Evolutionary conservation across 2,329 filamentous ascomycete species (phyloP).

Genomic region (Kalmusia sp.): DNA sequence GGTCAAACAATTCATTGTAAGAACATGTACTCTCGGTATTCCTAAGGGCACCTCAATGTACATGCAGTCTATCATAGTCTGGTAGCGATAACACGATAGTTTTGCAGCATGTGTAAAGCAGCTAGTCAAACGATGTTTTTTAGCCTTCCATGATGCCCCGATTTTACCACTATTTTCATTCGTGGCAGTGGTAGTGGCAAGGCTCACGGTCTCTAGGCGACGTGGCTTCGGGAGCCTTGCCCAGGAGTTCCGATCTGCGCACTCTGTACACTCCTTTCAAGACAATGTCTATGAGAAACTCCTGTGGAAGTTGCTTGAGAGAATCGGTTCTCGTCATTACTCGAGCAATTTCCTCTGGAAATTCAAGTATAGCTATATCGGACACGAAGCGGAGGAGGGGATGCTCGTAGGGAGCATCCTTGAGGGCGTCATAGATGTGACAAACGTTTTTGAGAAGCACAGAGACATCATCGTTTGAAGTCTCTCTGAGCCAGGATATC

Average conservation of each 20-base stretch:
- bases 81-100: too few species aligned
- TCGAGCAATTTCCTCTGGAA: not conserved
- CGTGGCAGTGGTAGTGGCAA: conserved; percentile 15
- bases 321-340: not conserved
- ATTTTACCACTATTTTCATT: too few species aligned
- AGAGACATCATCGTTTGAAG: not conserved
- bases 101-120: too few species aligned
- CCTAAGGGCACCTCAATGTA: too few species aligned
- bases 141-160: too few species aligned
- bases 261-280: conserved; percentile 2
- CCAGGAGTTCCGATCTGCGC: not conserved
- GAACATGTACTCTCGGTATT: too few species aligned
- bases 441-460: not conserved
- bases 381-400: not conserved
- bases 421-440: conserved; percentile 1
- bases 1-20: too few species aligned
- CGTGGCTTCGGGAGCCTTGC: not conserved
- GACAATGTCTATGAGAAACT: not conserved
- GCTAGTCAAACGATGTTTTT: too few species aligned
- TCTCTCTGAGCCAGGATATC: conserved; percentile 6
- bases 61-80: too few species aligned
- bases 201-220: not conserved
- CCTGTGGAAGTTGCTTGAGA: not conserved
- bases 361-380: not conserved
- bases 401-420: not conserved